These are phyloP conservation scores for Zizania palustris DNA, from an alignment of 202 grass and related monocot species.

Conservation along the genomic window DNA sequence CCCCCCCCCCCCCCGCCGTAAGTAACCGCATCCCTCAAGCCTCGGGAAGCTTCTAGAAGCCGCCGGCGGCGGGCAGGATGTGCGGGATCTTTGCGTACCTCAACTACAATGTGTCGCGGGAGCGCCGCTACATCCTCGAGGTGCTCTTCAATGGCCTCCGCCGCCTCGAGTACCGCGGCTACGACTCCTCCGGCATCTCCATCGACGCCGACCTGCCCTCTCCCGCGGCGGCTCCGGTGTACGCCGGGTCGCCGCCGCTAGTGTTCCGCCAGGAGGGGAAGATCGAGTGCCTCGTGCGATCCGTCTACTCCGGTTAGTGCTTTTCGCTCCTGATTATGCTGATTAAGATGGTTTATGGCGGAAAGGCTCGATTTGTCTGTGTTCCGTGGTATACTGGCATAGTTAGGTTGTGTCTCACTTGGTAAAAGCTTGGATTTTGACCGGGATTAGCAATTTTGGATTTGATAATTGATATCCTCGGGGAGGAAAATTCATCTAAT, in stretches of 20 bases:
- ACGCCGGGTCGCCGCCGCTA: constrained; percentile 44
- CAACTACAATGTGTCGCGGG: constrained; percentile 89
- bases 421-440: constrained; percentile 36
- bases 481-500: neutral
- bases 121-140: constrained; percentile 91
- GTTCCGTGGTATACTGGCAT: neutral
- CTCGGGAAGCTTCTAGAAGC: neutral
- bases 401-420: neutral
- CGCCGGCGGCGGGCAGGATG: constrained; percentile 45
- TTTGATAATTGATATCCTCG: neutral
- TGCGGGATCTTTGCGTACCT: constrained; percentile 99
- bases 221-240: constrained; percentile 6
- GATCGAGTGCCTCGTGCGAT: constrained; percentile 74
- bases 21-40: neutral
- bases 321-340: neutral
- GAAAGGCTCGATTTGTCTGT: neutral
- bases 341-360: neutral
- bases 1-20: neutral
- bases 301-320: constrained; percentile 70
- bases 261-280: constrained; percentile 85
- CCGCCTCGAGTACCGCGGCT: constrained; percentile 82
- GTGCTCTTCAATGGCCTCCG: constrained; percentile 86
- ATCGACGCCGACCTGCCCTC: constrained; percentile 52
- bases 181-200: constrained; percentile 78
- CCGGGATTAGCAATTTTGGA: constrained; percentile 1